These are phyloP conservation scores for Globisporangium echinulatum DNA, from an alignment of 352 stramenopile genomes.

Conservation along the genomic window DNA sequence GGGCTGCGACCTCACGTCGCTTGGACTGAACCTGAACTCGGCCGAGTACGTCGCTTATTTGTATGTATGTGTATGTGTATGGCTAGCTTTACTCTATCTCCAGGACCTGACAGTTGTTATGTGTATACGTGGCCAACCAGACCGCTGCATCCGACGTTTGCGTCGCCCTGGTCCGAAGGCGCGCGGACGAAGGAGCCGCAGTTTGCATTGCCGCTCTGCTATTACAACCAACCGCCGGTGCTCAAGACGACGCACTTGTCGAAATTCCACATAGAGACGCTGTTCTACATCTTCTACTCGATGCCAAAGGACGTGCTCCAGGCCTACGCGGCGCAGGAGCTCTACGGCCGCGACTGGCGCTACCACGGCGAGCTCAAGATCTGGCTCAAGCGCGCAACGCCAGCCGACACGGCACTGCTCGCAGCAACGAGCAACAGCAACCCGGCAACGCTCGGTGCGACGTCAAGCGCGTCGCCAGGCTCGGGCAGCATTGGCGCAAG, in stretches of 20 bases:
- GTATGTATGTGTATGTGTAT: background rate
- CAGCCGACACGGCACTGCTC: constrained; percentile 56
- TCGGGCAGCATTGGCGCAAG: constrained; percentile 29
- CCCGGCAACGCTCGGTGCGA: constrained; percentile 10
- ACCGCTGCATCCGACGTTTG: constrained; percentile 75
- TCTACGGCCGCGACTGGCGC: constrained; percentile 94
- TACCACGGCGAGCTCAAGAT: constrained; percentile 97
- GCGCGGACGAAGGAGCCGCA: constrained; percentile 76
- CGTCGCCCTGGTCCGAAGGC: constrained; percentile 71
- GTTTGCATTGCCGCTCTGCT: constrained; percentile 80
- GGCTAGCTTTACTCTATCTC: background rate
- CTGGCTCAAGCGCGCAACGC: constrained; percentile 91
- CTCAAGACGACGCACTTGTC: constrained; percentile 96
- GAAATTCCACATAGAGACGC: constrained; percentile 98
- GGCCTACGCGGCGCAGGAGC: constrained; percentile 84
- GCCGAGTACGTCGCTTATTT: constrained; percentile 47
- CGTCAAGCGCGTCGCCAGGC: constrained; percentile 17
- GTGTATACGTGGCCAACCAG: constrained; percentile 13
- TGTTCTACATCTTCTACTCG: constrained; percentile 99
- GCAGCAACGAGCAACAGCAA: constrained; percentile 14
- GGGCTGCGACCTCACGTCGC: constrained; percentile 73
- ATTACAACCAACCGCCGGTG: constrained; percentile 92
- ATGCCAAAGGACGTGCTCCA: constrained; percentile 98
- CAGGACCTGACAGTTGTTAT: too few species aligned
- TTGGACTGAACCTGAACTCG: constrained; percentile 82